Conservation (phyloP, 208 protist species). For the Herpetomonas tarakana region DNA sequence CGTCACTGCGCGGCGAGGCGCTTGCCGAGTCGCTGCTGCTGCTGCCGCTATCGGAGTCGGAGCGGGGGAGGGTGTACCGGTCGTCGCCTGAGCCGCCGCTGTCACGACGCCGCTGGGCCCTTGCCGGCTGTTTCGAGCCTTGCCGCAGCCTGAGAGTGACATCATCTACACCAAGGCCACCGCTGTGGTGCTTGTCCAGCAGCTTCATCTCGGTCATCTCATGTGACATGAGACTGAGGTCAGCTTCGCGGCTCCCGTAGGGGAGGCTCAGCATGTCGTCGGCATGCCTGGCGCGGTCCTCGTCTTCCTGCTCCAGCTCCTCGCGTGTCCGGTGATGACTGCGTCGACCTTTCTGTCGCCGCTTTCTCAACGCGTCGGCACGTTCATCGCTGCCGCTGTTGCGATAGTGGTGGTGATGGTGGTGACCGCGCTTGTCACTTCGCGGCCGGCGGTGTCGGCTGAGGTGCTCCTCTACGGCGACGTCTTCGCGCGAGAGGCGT, state of each 20-base stretch:
- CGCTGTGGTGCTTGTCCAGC: slow-evolving; percentile 4
- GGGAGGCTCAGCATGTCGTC: slow-evolving; percentile 8
- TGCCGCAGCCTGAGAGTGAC: background rate
- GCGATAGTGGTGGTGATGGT: slow-evolving; percentile 10
- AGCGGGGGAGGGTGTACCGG: background rate
- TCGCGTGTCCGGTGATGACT: background rate
- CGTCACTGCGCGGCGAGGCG: too few species aligned
- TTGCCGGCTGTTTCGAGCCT: background rate
- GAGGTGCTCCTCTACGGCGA: background rate
- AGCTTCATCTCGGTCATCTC: background rate
- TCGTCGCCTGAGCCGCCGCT: slow-evolving; percentile 1
- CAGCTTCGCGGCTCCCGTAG: slow-evolving; percentile 21
- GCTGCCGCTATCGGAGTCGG: background rate
- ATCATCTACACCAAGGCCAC: slow-evolving; percentile 1
- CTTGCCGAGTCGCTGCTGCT: background rate
- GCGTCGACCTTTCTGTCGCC: background rate
- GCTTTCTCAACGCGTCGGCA: background rate
- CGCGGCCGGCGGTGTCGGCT: background rate
- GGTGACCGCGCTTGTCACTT: background rate
- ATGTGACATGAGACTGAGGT: slow-evolving; percentile 5
- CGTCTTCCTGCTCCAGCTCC: background rate
- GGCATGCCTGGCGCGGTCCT: background rate
- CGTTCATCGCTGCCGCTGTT: slow-evolving; percentile 2
- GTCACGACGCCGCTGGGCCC: background rate
- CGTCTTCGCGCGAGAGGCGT: background rate